Evolutionary conservation across 192 early-diverging fungal species (phyloP).

Genomic region (Rhizophagus prolifer): DNA sequence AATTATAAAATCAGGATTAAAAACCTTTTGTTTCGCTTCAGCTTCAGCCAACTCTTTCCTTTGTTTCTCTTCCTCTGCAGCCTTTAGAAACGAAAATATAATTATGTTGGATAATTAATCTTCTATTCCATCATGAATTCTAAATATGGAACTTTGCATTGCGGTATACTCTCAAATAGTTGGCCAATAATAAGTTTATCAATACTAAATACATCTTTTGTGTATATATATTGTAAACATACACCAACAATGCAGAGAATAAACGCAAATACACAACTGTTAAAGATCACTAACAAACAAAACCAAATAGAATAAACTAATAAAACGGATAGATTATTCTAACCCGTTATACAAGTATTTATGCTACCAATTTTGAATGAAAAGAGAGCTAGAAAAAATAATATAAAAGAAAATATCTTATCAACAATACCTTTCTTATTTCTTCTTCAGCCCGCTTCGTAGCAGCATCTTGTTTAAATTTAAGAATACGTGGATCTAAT

Average conservation of each 20-base stretch:
- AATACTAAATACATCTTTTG: not conserved
- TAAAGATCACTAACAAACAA: no score
- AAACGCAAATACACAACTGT: not conserved
- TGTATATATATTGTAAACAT: not conserved
- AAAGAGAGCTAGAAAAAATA: no score
- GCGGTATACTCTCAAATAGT: not conserved
- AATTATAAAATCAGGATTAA: not conserved
- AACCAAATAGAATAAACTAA: no score
- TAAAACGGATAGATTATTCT: no score
- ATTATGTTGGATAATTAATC: not conserved
- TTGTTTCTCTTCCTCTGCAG: slow-evolving; percentile 20
- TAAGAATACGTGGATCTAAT: slow-evolving; percentile 86
- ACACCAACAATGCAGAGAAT: no score
- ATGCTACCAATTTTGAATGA: no score
- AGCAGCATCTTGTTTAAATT: slow-evolving; percentile 83
- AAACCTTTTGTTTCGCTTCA: slow-evolving; percentile 38
- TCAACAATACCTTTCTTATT: slow-evolving; percentile 22
- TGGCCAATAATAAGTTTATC: not conserved
- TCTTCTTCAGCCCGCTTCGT: slow-evolving; percentile 60
- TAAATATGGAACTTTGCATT: not conserved
- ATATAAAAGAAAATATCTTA: no score
- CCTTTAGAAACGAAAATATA: slow-evolving; percentile 9
- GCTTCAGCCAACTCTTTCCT: slow-evolving; percentile 25
- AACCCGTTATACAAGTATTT: no score
- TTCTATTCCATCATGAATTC: not conserved